phyloP scores from a whole-genome alignment of 495 filamentous ascomycete genomes.

The Aspergillus bertholletiae region DNA sequence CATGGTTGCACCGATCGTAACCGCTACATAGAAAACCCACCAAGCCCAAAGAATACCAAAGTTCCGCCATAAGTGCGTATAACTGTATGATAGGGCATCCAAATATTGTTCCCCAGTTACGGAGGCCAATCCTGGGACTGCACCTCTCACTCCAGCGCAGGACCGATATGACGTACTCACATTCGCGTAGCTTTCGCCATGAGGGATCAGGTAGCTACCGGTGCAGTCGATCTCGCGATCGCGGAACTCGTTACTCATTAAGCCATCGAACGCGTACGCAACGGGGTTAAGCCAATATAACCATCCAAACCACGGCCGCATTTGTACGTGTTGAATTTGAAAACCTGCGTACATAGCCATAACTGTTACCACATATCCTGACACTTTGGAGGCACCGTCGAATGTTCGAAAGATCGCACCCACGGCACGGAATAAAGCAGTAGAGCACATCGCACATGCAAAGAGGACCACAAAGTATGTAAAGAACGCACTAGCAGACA shows the following conservation, averaged over 20 bases:
- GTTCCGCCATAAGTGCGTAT: slow-evolving; percentile 46
- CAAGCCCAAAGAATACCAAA: slow-evolving; percentile 46
- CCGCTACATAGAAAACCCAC: slow-evolving; percentile 38
- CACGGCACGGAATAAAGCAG: slow-evolving; percentile 50
- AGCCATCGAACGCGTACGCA: slow-evolving; percentile 66
- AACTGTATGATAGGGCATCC: slow-evolving; percentile 44
- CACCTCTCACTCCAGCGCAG: slow-evolving; percentile 55
- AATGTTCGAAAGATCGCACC: slow-evolving; percentile 49
- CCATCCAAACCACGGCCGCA: slow-evolving; percentile 79
- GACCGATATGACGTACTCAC: slow-evolving; percentile 34
- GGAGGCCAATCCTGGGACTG: slow-evolving; percentile 37
- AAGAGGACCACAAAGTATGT: slow-evolving; percentile 47
- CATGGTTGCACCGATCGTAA: slow-evolving; percentile 40
- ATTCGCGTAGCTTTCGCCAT: slow-evolving; percentile 26
- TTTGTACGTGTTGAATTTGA: slow-evolving; percentile 61
- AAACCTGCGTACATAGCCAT: slow-evolving; percentile 57
- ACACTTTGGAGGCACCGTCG: slow-evolving; percentile 53
- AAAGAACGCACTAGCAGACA: slow-evolving; percentile 49
- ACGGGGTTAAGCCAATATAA: slow-evolving; percentile 70
- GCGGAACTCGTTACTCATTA: slow-evolving; percentile 65
- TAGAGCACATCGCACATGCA: slow-evolving; percentile 30
- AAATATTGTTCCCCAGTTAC: slow-evolving; percentile 49
- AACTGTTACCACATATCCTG: slow-evolving; percentile 39
- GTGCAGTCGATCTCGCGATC: slow-evolving; percentile 45
- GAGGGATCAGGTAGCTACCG: slow-evolving; percentile 42